These are phyloP conservation scores for Sugiyamaella qingdaonensis DNA, from an alignment of 805 yeast genomes.

Conservation along the genomic window DNA sequence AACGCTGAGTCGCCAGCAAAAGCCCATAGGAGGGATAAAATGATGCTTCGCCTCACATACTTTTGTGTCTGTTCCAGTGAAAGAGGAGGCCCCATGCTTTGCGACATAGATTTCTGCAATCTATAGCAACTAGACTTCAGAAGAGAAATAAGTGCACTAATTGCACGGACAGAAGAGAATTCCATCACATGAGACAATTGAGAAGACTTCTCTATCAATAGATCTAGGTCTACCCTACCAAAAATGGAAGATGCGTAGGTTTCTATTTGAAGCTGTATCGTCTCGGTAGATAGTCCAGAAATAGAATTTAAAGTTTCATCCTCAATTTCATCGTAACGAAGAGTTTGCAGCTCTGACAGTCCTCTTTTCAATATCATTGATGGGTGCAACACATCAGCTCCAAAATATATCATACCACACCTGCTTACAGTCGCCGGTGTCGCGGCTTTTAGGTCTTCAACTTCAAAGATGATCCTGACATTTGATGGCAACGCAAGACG, in stretches of 20 bases:
- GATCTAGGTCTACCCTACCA: conserved; percentile 13
- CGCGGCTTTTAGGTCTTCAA: conserved; percentile 57
- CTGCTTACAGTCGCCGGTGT: conserved; percentile 92
- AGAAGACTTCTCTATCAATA: conserved; percentile 29
- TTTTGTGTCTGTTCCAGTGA: conserved; percentile 27
- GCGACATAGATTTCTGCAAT: conserved; percentile 23
- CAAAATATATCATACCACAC: conserved; percentile 84
- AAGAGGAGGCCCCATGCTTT: conserved; percentile 24
- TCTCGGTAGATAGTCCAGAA: not conserved
- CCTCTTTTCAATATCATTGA: conserved; percentile 3
- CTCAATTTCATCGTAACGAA: conserved; percentile 19
- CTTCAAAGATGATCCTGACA: conserved; percentile 71
- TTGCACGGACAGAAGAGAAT: conserved; percentile 35
- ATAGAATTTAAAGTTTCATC: conserved; percentile 10
- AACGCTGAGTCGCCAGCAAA: conserved; percentile 54
- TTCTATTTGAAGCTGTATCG: not conserved
- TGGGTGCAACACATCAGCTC: conserved; percentile 30
- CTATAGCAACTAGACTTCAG: conserved; percentile 36
- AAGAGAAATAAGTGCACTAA: conserved; percentile 40
- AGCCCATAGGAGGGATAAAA: conserved; percentile 53
- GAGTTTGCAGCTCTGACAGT: not conserved
- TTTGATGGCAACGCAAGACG: conserved; percentile 63
- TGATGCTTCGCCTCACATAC: conserved; percentile 22
- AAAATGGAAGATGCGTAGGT: not conserved
- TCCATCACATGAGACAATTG: conserved; percentile 50